Evolutionary conservation across 805 yeast species (phyloP).

Genomic region (Saccharomycopsis lassenensis): DNA sequence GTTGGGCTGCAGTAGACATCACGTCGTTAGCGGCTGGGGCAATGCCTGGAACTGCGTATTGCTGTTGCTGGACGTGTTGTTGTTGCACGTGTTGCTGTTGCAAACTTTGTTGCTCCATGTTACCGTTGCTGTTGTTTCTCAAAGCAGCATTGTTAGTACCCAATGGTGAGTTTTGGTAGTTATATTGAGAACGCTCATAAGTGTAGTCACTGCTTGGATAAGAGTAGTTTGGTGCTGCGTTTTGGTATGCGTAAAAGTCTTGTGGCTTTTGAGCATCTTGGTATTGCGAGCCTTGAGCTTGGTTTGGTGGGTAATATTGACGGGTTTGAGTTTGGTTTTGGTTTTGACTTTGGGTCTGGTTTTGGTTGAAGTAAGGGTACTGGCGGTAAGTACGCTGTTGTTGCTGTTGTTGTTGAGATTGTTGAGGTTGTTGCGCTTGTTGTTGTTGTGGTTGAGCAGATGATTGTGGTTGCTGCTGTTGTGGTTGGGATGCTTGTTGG

Average conservation of each 20-base stretch:
- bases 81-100: conserved; percentile 19
- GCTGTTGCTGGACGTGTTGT: conserved; percentile 19
- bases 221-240: conserved; percentile 25
- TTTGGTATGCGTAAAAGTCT: conserved; percentile 19
- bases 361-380: conserved; percentile 15
- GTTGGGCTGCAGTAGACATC: conserved; percentile 22
- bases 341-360: conserved; percentile 15
- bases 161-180: conserved; percentile 26
- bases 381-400: conserved; percentile 17
- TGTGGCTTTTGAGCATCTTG: conserved; percentile 18
- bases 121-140: conserved; percentile 11
- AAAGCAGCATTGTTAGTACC: conserved; percentile 23
- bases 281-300: conserved; percentile 19
- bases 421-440: conserved; percentile 17
- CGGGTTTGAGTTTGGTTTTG: conserved; percentile 8
- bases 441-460: conserved; percentile 16
- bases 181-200: conserved; percentile 19
- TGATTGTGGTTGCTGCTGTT: conserved; percentile 15
- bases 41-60: conserved; percentile 21
- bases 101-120: conserved; percentile 20
- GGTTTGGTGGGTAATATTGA: conserved; percentile 16
- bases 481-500: conserved; percentile 10
- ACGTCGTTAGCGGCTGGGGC: conserved; percentile 26
- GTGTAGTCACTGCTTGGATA: conserved; percentile 36
- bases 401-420: conserved; percentile 12